A percentile compares a stretch with the other conserved stretches of the same genome.
Evolutionary conservation across 2,329 filamentous ascomycete genomes (phyloP).

Genomic region (Gyromitra esculenta): DNA sequence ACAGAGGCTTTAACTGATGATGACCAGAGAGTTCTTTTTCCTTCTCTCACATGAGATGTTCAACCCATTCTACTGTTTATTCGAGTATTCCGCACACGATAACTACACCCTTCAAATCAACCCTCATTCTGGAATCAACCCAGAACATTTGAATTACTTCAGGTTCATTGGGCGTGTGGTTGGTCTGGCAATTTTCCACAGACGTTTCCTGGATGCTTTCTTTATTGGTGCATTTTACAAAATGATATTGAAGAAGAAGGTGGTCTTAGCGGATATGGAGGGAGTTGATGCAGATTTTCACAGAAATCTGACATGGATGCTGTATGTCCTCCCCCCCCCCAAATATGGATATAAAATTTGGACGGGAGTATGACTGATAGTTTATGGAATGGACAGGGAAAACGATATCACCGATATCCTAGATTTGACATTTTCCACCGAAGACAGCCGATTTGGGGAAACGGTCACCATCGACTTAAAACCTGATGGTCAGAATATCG

Average conservation of each 20-base stretch:
- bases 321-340: conserved; percentile 65
- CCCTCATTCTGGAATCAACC: conserved; percentile 98
- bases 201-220: conserved; percentile 96
- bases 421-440: conserved; percentile 94
- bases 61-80: conserved; percentile 99
- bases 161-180: conserved; percentile 99
- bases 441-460: conserved; percentile 96
- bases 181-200: conserved; percentile 95
- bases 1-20: conserved; percentile 22
- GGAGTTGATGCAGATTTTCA: conserved; percentile 98
- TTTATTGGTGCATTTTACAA: conserved; percentile 99
- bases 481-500: conserved; percentile 86
- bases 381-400: conserved; percentile 66
- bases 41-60: conserved; percentile 99
- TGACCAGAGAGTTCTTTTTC: conserved; percentile 95
- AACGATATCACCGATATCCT: conserved; percentile 94
- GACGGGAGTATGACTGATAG: background rate
- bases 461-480: conserved; percentile 94
- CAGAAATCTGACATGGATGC: conserved; percentile 93
- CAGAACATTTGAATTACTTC: conserved; percentile 99
- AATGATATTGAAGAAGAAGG: conserved; percentile 96
- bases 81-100: conserved; percentile 99
- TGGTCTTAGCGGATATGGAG: conserved; percentile 94
- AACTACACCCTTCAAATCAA: conserved; percentile 99
- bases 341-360: background rate